Base-by-base conservation (phyloP, 805 yeast species). In the Yarrowia sp. region DNA sequence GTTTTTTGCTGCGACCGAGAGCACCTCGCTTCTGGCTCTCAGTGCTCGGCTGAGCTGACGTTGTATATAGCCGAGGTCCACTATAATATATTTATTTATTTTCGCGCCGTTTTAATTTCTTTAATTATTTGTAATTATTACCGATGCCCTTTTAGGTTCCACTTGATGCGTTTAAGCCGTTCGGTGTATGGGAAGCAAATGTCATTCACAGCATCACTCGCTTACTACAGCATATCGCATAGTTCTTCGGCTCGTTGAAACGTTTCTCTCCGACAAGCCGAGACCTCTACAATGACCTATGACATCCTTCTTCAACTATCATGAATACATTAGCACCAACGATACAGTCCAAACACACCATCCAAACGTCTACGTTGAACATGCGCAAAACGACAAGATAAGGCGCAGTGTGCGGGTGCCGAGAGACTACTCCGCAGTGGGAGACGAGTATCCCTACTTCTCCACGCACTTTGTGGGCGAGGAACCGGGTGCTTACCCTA, bases 1-100 rank as follows among this genome's bases (percentile, higher is more conserved):
- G 62, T 73, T 71, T 22, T 71, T 68, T 61, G 82, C 82, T 3
- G 81, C 79, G 32, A 69, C 74, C 1, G 82, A 80, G 56, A 77
- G 78, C 41, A 74, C 77, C 46, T 77, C 71, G 49, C 70, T 80
- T 51, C 68, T 78, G 51, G 73, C 73, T 21, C 69, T 80, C 39
- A 74, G 78, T 61, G 80, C 78, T 46, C 70, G 79, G 38, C 69
- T 80, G 33, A 68, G 47, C 13, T 55, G 61, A 55, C 27, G 12
- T 5, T 12, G 18, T 21, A 47, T 32, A 31, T 19, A 29, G 14
- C 27, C 32, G 25, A 44, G 24, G 12, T 29, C 18, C 3, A 14
- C 29, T 6, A 44, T 36, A 39, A 55, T 31, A 25, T 27, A 55
- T 22, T 31, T 55, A 55, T 55, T 38, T 55, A 55, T 38, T 38